Evolutionary conservation across 768 basidiomycete genomes (phyloP), one percentile per base, ranked within the genome.

Genomic region (Leccinum truebloodii): DNA sequence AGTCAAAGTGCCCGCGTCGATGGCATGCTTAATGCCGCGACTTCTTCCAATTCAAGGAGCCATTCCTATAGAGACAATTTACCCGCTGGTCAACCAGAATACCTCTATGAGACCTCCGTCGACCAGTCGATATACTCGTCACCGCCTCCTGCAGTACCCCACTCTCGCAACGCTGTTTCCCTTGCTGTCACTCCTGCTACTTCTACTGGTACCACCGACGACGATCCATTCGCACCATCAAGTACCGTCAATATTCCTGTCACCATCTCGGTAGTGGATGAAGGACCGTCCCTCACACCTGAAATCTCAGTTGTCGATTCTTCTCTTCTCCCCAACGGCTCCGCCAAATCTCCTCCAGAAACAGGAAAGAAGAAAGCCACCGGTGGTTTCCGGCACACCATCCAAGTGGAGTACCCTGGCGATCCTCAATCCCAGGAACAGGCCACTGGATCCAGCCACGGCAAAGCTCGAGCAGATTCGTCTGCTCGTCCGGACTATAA

Each of bases 401-500:
- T 98, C 52, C 97, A 98, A 73, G 90, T 98, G 60, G 97, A 99
- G 75, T 98, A 98, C 67, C 60, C 67, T 6, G 90, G 89, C 59
- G 87, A 88, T 58, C 82, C 66, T 32, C 58, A 59, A 3, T 39
- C 82, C 6, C 65, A 62, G 46, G 72, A 71, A 14, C 68, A 50
- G 10, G 55, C 51, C 3, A 49, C 61, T 7, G 55, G 68, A 3
- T 59, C 65, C 49, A 65, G 61, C 32, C 74, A 73, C 32, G 56
- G 63, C 54, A 75, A 64, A 51, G 20, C 62, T 9, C 32, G 63
- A 62, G 53, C 63, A 14, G 68, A 65, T 1, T 55, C 63, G 4
- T 54, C 53, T 48, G 2, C 61, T 44, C 66, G 59, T 24, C 52
- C 63, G 52, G 22, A 53, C 39, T 58, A 67, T 46, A 70, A 61